Evolutionary conservation across 805 yeast species (phyloP), one percentile per base, ranked within the genome.

Genomic region (Teunomyces barrocoloradensis): DNA sequence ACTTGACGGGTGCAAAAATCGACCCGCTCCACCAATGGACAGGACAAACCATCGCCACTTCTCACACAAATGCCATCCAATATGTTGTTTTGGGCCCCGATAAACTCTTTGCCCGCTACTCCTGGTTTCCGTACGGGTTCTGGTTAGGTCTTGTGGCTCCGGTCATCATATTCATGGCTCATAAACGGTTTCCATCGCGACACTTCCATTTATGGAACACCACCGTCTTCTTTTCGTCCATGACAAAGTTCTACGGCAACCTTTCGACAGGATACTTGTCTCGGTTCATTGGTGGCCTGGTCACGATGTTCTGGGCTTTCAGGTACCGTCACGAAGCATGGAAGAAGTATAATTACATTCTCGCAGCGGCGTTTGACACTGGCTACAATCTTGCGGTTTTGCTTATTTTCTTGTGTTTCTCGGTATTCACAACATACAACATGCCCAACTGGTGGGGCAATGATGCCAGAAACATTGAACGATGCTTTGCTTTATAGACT

Each of bases 11-110:
- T 1, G 48, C 55, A 7, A 58, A 59, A 28, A 56, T 46, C 0
- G 81, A 77, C 54, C 77, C 80, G 1, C 59, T 76, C 21, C 75
- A 74, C 48, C 81, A 77, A 54, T 77, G 81, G 81, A 76, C 79
- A 2, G 81, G 78, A 2, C 80, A 77, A 50, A 50, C 63, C 5
- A 64, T 77, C 28, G 60, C 66, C 29, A 59, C 65, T 13, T 67
- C 64, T 49, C 74, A 76, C 53, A 71, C 78, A n/a, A 77, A 76
- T 53, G 77, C 81, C 9, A 68, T 77, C 28, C 79, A 74, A 51
- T 77, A 77, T 49, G 79, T 76, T n/a, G 64, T 77, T 1, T 58
- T 77, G 43, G 81, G 81, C 0, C 81, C 81, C 0, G 54, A 60
- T n/a, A 58, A 72, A 27, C 59, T 77, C 4, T 77, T 77, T 49